Percentiles rank a stretch among this genome's conserved stretches.
These are phyloP conservation scores for Atkinsonella hypoxylon DNA, from an alignment of 2,329 filamentous ascomycete genomes.

Conservation along the genomic window DNA sequence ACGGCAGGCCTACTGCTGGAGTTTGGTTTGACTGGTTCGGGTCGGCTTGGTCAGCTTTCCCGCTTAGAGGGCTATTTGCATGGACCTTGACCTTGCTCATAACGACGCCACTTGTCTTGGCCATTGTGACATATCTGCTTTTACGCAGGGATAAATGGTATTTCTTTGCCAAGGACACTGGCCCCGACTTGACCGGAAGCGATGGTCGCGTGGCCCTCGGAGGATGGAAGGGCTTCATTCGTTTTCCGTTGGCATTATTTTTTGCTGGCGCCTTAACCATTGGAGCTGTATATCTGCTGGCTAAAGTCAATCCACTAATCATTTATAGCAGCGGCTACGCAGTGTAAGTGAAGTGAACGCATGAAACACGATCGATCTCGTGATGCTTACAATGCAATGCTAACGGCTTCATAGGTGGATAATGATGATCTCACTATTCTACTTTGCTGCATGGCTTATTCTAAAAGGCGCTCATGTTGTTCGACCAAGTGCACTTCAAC, in stretches of 20 bases:
- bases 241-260: conserved; percentile 65
- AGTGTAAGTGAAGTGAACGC: conserved; percentile 34
- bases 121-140: conserved; percentile 57
- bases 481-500: conserved; percentile 75
- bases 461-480: conserved; percentile 66
- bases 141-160: conserved; percentile 73
- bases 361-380: neutral
- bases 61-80: conserved; percentile 73
- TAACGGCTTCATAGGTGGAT: conserved; percentile 44
- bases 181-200: conserved; percentile 44
- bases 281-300: conserved; percentile 61
- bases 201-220: conserved; percentile 52
- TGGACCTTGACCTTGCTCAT: conserved; percentile 76
- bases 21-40: conserved; percentile 97
- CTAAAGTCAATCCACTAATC: conserved; percentile 79
- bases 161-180: conserved; percentile 55
- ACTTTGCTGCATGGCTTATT: conserved; percentile 72
- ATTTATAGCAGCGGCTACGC: conserved; percentile 82
- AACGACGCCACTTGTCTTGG: conserved; percentile 61
- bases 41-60: conserved; percentile 63
- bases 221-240: conserved; percentile 72
- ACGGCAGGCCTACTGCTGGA: conserved; percentile 53
- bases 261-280: conserved; percentile 58
- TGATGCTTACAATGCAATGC: neutral
- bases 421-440: conserved; percentile 74